Base-by-base conservation (phyloP, 23 red algal species). In the Gracilaria gracilis region DNA sequence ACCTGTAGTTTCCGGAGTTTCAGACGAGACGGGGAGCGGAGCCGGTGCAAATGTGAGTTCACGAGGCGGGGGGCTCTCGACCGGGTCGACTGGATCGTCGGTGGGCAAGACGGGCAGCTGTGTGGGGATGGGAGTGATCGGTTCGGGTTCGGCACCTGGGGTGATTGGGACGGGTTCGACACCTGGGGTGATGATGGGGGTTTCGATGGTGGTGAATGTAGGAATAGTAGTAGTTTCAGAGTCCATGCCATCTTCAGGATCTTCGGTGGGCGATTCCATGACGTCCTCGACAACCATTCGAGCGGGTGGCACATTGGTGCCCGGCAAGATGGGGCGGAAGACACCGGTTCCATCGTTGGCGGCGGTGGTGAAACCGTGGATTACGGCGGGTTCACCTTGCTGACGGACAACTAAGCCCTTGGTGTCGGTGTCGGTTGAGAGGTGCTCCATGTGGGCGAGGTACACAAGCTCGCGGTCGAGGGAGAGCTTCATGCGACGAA, bases 391-490 rank as follows among this genome's bases (percentile, higher is more conserved):
- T 0, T 35, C 28, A 4, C 9, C 19, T 25, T 82, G 54, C 21
- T 82, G 79, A 17, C 79, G 79, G 36, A 33, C 72, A 42, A 50
- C 72, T 25, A 77, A 11, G 46, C 39, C 84, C 21, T 27, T 16
- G 67, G 84, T 75, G 54, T 49, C 64, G 40, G 67, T 28, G 65
- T 27, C 31, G 23, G 7, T 23, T 44, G 64, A 54, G 39, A 54
- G 29, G 37, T 37, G 5, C 29, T 87, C 84, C 39, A 76, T 38
- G 47, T 59, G 84, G 0, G 84, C 84, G 65, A 87, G 84, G 34
- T 57, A 59, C 13, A 87, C 39, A 9, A 87, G 84, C 50, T 87
- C 84, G 84, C 84, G 84, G n/a, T 75, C 84, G 40, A 87, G 66
- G 24, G 84, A 87, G 15, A 87, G 84, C 38, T 71, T 67, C 64